Evolutionary conservation across 1,139 yeast genomes (phyloP).

Genomic region (Magnusiomyces paraingens): DNA sequence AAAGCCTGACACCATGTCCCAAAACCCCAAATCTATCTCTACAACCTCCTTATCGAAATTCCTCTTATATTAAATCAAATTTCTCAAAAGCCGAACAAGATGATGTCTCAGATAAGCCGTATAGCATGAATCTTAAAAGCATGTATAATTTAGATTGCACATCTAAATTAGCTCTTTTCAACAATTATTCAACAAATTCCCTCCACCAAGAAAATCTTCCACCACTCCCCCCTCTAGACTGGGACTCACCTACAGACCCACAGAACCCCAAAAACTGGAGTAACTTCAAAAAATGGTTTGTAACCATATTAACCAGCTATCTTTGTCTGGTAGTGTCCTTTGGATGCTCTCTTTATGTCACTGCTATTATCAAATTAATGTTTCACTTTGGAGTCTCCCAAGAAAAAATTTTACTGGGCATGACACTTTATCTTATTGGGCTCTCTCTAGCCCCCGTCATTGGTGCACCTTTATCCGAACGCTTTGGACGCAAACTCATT

Average conservation of each 20-base stretch:
- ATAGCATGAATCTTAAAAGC: too few relatives aligned
- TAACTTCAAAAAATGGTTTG: slow-evolving; percentile 5
- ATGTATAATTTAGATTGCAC: too few relatives aligned
- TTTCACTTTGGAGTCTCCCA: slow-evolving; percentile 4
- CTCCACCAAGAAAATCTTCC: not conserved
- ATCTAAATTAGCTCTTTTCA: too few relatives aligned
- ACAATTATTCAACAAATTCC: too few relatives aligned
- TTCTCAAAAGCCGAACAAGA: too few relatives aligned
- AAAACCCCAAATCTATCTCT: too few relatives aligned
- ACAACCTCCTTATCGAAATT: too few relatives aligned
- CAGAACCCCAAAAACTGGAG: slow-evolving; percentile 12
- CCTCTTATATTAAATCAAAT: too few relatives aligned
- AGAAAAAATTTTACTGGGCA: slow-evolving; percentile 47
- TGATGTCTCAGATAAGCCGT: too few relatives aligned
- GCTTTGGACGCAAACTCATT: slow-evolving; percentile 63
- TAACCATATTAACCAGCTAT: slow-evolving; percentile 9
- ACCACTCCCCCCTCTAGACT: slow-evolving; percentile 3
- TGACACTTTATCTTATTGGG: slow-evolving; percentile 65
- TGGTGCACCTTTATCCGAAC: slow-evolving; percentile 73
- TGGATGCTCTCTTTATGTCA: slow-evolving; percentile 10
- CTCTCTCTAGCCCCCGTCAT: slow-evolving; percentile 65
- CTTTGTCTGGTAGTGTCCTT: slow-evolving; percentile 9
- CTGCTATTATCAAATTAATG: slow-evolving; percentile 1
- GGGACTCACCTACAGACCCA: slow-evolving; percentile 8
- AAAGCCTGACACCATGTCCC: too few relatives aligned